Percentiles rank a stretch among this genome's conserved stretches.
phyloP scores from a whole-genome alignment of 108 stramenopile genomes.

The Cyclotella kingstonii region DNA sequence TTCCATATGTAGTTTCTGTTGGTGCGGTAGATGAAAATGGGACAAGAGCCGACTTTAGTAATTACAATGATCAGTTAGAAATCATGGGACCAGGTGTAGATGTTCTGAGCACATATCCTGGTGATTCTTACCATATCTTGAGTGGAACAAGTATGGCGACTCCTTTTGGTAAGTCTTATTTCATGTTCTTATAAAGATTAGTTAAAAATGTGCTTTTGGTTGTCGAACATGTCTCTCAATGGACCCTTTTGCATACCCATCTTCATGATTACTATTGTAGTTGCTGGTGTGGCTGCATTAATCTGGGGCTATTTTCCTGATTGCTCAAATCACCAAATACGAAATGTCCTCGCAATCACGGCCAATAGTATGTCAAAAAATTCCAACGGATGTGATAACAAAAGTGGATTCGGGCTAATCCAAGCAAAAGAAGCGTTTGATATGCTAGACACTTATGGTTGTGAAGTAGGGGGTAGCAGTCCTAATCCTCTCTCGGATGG shows the following conservation, averaged over 20 bases:
- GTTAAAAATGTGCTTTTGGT: too few relatives aligned
- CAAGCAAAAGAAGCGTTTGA: slow-evolving; percentile 49
- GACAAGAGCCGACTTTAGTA: slow-evolving; percentile 40
- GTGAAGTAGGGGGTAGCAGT: slow-evolving; percentile 25
- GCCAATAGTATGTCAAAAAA: slow-evolving; percentile 9
- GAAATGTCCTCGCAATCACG: slow-evolving; percentile 39
- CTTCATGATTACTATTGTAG: slow-evolving; percentile 12
- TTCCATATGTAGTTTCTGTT: slow-evolving; percentile 46
- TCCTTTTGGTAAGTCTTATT: slow-evolving; percentile 30
- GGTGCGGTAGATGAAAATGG: slow-evolving; percentile 41
- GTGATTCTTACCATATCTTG: slow-evolving; percentile 22
- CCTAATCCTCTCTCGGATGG: slow-evolving; percentile 18
- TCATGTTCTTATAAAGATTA: too few relatives aligned
- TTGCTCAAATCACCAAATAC: slow-evolving; percentile 45
- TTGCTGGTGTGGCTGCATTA: slow-evolving; percentile 56
- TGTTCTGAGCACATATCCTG: slow-evolving; percentile 46
- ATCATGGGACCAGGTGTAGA: slow-evolving; percentile 55
- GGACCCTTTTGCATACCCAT: too few relatives aligned
- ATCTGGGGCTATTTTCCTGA: slow-evolving; percentile 49
- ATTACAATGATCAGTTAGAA: slow-evolving; percentile 51
- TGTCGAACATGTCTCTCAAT: too few relatives aligned
- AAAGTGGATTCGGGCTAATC: slow-evolving; percentile 34
- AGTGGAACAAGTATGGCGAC: slow-evolving; percentile 75
- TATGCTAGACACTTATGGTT: slow-evolving; percentile 22
- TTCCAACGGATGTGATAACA: slow-evolving; percentile 18